Conservation (phyloP, 75 land plant species). For the Pinus taeda region DNA sequence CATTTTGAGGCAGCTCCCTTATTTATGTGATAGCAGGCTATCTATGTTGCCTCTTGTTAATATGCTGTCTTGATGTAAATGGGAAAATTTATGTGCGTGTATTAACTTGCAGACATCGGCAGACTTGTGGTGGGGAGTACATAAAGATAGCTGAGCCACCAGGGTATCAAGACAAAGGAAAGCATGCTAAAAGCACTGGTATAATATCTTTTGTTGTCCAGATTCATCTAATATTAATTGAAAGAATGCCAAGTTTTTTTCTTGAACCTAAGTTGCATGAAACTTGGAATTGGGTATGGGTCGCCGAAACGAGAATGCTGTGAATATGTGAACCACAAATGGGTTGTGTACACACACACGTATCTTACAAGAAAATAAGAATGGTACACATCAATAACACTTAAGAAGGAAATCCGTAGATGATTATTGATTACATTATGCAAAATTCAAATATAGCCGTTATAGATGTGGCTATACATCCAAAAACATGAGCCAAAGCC, state of each 20-base stretch:
- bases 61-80: constrained; percentile 9
- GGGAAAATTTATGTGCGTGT: neutral
- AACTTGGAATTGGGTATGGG: neutral
- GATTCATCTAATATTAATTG: neutral
- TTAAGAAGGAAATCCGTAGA: too few relatives aligned
- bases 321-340: too few relatives aligned
- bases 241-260: neutral
- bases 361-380: too few relatives aligned
- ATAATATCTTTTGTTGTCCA: neutral
- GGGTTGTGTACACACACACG: too few relatives aligned
- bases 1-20: neutral
- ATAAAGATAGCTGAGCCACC: constrained; percentile 31
- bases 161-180: constrained; percentile 18
- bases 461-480: too few relatives aligned
- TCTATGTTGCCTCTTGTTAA: neutral
- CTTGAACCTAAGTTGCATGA: neutral
- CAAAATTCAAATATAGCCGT: too few relatives aligned
- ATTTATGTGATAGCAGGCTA: neutral
- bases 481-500: too few relatives aligned
- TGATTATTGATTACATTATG: too few relatives aligned
- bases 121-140: constrained; percentile 23
- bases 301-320: too few relatives aligned
- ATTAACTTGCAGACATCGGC: constrained; percentile 19
- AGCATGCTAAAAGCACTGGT: neutral
- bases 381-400: too few relatives aligned